A percentile compares a stretch with the other conserved stretches of the same genome.
Evolutionary conservation across 306 rosid species (phyloP).

Genomic region (Chamaecrista fasciculata): DNA sequence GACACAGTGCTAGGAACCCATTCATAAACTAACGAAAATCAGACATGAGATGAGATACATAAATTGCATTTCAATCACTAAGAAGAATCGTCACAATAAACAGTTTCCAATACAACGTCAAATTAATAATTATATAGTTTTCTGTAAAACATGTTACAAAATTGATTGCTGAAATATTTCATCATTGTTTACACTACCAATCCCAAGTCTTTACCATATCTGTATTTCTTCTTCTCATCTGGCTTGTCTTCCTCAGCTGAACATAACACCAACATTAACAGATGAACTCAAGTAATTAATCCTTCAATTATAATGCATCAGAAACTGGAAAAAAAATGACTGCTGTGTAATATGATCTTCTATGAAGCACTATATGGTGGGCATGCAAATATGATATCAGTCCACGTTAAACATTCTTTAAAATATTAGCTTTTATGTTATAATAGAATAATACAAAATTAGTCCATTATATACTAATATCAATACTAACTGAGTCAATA

Average conservation of each 20-base stretch:
- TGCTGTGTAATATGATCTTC: neutral
- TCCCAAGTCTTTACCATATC: neutral
- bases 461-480: no score
- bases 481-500: no score
- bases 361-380: neutral
- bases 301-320: neutral
- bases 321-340: neutral
- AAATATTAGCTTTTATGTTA: no score
- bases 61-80: neutral
- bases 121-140: neutral
- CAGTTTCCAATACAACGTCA: neutral
- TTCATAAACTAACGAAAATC: neutral
- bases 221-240: neutral
- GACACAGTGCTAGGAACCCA: no score
- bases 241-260: neutral
- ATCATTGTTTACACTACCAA: no score
- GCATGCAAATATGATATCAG: neutral
- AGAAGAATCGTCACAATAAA: neutral
- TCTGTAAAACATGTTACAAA: neutral
- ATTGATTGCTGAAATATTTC: neutral
- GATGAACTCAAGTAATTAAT: no score
- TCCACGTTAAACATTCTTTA: neutral
- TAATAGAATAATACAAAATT: no score
- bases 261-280: no score
- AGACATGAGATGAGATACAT: no score